Percentiles rank a stretch among this genome's conserved stretches.
phyloP scores from a whole-genome alignment of 352 stramenopile genomes.

The Peronospora farinosa region DNA sequence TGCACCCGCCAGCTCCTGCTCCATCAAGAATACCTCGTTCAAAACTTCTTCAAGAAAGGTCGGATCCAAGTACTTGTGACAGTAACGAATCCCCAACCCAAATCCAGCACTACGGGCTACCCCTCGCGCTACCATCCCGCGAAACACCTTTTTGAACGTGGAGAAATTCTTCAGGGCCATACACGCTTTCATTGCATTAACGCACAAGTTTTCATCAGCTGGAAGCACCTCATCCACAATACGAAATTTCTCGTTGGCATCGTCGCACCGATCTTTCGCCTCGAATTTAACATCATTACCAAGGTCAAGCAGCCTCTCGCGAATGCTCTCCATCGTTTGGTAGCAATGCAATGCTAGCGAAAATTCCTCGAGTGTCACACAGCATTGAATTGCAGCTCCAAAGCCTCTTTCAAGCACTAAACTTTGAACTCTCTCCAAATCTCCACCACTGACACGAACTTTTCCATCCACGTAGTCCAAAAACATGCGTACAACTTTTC shows the following conservation, averaged over 20 bases:
- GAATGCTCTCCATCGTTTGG: conserved; percentile 12
- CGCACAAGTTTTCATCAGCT: conserved; percentile 74
- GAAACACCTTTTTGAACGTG: conserved; percentile 52
- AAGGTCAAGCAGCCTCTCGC: conserved; percentile 5
- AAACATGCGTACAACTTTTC: conserved; percentile 30
- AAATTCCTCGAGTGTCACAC: conserved; percentile 34
- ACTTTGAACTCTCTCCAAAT: conserved; percentile 9
- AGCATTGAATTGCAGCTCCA: conserved; percentile 63
- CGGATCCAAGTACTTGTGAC: conserved; percentile 37
- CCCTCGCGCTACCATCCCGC: conserved; percentile 40
- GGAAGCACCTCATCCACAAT: conserved; percentile 26
- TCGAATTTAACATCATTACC: conserved; percentile 7
- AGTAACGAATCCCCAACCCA: conserved; percentile 64
- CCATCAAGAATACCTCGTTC: conserved; percentile 41
- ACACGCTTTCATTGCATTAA: conserved; percentile 67
- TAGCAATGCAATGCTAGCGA: conserved; percentile 49
- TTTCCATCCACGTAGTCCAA: conserved; percentile 35
- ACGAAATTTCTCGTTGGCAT: conserved; percentile 3
- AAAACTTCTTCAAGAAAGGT: conserved; percentile 58
- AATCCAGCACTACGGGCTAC: conserved; percentile 56
- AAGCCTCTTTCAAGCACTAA: conserved; percentile 51
- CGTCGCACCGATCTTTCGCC: conserved; percentile 17
- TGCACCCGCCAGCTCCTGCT: conserved; percentile 31
- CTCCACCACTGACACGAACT: conserved; percentile 2
- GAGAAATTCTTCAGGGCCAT: conserved; percentile 28